Conservation (phyloP, 257 asterid species). For the Pogostemon cablin region DNA sequence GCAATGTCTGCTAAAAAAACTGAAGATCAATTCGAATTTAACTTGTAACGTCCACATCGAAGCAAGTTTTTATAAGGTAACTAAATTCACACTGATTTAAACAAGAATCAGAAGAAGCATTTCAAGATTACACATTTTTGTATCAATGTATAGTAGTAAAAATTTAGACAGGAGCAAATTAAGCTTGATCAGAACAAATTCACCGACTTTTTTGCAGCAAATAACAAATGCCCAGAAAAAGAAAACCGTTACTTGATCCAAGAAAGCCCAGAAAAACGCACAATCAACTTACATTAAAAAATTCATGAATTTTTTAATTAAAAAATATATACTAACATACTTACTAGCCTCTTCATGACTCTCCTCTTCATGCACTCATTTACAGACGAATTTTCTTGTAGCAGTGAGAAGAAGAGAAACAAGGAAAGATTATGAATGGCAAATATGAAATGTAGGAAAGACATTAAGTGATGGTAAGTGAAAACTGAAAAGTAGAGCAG, state of each 20-base stretch:
- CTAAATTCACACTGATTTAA: background rate
- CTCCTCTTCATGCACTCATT: constrained; percentile 48
- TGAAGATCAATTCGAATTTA: constrained; percentile 45
- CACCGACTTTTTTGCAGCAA: constrained; percentile 24
- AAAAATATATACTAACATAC: constrained; percentile 61
- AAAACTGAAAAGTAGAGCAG: constrained; percentile 69
- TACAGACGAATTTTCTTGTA: constrained; percentile 33
- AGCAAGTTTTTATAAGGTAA: constrained; percentile 9
- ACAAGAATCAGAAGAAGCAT: constrained; percentile 3
- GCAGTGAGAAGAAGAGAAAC: constrained; percentile 30
- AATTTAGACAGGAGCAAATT: constrained; percentile 8
- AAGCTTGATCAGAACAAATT: constrained; percentile 27
- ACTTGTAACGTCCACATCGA: constrained; percentile 9
- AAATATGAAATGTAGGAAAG: constrained; percentile 19
- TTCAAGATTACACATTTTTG: background rate
- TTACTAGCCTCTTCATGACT: constrained; percentile 93
- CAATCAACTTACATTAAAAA: background rate
- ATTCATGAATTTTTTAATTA: background rate
- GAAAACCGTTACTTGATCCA: constrained; percentile 27
- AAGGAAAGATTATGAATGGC: constrained; percentile 36
- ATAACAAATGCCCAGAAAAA: constrained; percentile 36
- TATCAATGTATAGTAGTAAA: background rate
- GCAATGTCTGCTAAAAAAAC: constrained; percentile 32
- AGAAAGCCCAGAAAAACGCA: constrained; percentile 16
- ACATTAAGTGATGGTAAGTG: constrained; percentile 49